Conservation (phyloP, 2,329 filamentous ascomycete species). For the Fusarium drepaniforme region DNA sequence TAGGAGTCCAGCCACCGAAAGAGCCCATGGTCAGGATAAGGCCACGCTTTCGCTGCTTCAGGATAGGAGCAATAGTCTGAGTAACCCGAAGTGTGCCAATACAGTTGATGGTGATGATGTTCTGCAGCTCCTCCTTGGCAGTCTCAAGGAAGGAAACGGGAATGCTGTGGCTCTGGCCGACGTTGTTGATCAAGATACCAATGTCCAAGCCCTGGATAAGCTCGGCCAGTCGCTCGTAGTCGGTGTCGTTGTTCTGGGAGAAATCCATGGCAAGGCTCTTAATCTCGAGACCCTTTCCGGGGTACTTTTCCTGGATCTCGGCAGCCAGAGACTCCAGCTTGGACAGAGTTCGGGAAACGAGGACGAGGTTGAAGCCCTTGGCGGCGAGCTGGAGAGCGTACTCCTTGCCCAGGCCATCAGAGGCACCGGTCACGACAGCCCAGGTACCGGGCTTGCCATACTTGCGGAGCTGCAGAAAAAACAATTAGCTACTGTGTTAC, state of each 20-base stretch:
- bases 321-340: slow-evolving; percentile 85
- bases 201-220: slow-evolving; percentile 82
- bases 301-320: slow-evolving; percentile 80
- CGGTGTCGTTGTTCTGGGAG: slow-evolving; percentile 79
- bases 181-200: slow-evolving; percentile 94
- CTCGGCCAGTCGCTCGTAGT: slow-evolving; percentile 81
- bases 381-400: slow-evolving; percentile 90
- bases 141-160: slow-evolving; percentile 91
- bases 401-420: slow-evolving; percentile 97
- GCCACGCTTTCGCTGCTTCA: slow-evolving; percentile 86
- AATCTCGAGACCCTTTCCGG: slow-evolving; percentile 71
- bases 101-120: slow-evolving; percentile 97
- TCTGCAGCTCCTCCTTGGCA: slow-evolving; percentile 80
- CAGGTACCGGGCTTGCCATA: slow-evolving; percentile 94
- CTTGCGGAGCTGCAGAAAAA: slow-evolving; percentile 75
- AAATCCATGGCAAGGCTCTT: slow-evolving; percentile 95
- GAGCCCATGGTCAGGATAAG: slow-evolving; percentile 98
- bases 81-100: slow-evolving; percentile 90
- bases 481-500: background rate
- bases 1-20: slow-evolving; percentile 92
- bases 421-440: slow-evolving; percentile 95
- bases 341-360: slow-evolving; percentile 94
- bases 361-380: slow-evolving; percentile 94
- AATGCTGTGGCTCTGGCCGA: slow-evolving; percentile 93
- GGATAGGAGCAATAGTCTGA: slow-evolving; percentile 84